Evolutionary conservation across 2,329 filamentous ascomycete species (phyloP), one percentile per base, ranked within the genome.

Genomic region (Pyrenophora graminea): DNA sequence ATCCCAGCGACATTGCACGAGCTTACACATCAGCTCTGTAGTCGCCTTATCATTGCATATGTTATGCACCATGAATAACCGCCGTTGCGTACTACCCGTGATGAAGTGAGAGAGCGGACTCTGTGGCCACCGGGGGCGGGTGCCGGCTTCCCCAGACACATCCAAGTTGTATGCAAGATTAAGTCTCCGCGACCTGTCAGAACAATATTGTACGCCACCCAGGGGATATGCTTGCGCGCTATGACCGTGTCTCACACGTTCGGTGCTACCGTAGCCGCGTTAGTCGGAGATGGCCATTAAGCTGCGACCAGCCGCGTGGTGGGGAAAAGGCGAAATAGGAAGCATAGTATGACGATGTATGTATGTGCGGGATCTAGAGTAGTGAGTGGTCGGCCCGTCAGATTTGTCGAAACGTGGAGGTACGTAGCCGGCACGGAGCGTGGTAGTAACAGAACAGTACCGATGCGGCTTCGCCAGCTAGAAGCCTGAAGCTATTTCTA

Each of bases 71-170:
- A 46, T 61, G 58, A 51, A 57, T 30, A 30, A 25, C 44, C 17
- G 49, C 45, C 47, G 51, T 55, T 61, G 46, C 15, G 60, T 66
- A 49, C 38, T 19, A 61, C 59, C 27, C 27, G 37, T 31, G 48
- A 59, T 31, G 52, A 54, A 30, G 9, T 10, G 9, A 9, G 9
- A 45, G 36, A 45, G 37, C 56, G 49, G 41, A 34, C 59, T 39
- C 38, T 53, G 53, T 51, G 21, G 30, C 51, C 25, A 41, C 23
- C 51, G 55, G 60, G 38, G 10, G 52, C 63, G 63, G 63, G 27
- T 58, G 52, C 32, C 34, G 32, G 31, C 65, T 54, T 63, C 62
- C 58, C 58, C 56, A 59, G 17, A 51, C 32, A 42, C 13, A 51
- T 49, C 38, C 37, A 40, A 45, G 31, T 45, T 30, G 27, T 50